Evolutionary conservation across 1,139 yeast genomes (phyloP), one percentile per base, ranked within the genome.

Genomic region (Taphrina flavorubra): DNA sequence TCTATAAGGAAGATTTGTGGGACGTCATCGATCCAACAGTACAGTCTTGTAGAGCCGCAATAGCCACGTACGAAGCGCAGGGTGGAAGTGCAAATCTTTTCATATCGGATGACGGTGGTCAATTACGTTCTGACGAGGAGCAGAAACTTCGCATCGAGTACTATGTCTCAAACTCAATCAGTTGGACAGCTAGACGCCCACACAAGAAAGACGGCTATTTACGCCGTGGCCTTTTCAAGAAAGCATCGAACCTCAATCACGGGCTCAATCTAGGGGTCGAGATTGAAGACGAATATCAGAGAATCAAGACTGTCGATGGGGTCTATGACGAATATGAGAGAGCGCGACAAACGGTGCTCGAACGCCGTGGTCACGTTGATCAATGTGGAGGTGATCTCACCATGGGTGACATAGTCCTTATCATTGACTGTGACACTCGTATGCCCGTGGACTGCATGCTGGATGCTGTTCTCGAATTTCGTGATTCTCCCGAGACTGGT

Each of bases 51-150:
- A 65, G 70, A 16, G 66, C 68, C 6, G 72, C 72, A 8, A 62
- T 71, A 13, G 70, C 72, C 20, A 71, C 72, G 6, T 71, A 71
- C 53, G 72, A 71, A 36, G 68, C 71, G 10, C 72, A 70, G 37
- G 72, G 72, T 11, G 72, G 72, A 2, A 69, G 71, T 36, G 72
- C 72, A 11, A 51, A 31, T 14, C 62, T 71, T 8, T 67, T 71
- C 36, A 63, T 71, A 42, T 69, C 71, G 25, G 72, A 71, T 65
- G 72, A 71, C 25, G 72, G 72, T 5, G 71, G 68, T 61, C 72
- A 71, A 47, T 51, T 71, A 42, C 68, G 71, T 18, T 39, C 69
- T 34, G 69, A 60, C n/a, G 71, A 69, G 16, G 72, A 70, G 20
- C 65, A 58, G 13, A 25, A 59, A 13, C 37, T 65, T 13, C 60